phyloP scores from a whole-genome alignment of 2,329 filamentous ascomycete species.

The Aspergillus ibericus region DNA sequence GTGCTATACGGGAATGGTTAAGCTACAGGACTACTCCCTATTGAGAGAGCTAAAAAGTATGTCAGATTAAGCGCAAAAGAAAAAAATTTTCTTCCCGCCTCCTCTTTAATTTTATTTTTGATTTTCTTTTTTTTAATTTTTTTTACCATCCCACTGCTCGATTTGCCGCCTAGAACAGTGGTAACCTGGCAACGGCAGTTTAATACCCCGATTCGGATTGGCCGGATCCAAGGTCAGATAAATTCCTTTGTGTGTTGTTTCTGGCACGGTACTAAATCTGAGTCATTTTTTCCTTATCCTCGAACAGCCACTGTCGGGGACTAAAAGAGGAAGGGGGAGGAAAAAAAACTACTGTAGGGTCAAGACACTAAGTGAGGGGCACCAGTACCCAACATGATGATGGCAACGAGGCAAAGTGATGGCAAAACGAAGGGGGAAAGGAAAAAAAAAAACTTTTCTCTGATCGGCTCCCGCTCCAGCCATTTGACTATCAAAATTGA shows the following conservation, averaged over 20 bases:
- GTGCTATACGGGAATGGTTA: background rate
- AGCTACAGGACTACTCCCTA: background rate
- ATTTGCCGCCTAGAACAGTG: background rate
- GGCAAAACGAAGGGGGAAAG: slow-evolving; percentile 5
- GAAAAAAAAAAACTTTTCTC: slow-evolving; percentile 7
- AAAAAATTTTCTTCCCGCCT: slow-evolving; percentile 7
- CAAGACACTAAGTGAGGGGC: slow-evolving; percentile 12
- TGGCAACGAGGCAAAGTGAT: slow-evolving; percentile 6
- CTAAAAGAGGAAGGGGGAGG: slow-evolving; percentile 2
- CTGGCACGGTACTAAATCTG: slow-evolving; percentile 4
- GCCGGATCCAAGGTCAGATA: slow-evolving; percentile 16
- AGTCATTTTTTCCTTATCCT: background rate
- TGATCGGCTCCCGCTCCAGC: background rate
- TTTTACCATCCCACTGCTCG: background rate
- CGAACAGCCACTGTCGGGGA: background rate
- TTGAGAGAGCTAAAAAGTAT: slow-evolving; percentile 5
- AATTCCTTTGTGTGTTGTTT: background rate
- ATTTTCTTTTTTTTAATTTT: slow-evolving; percentile 4
- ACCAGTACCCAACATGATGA: slow-evolving; percentile 8
- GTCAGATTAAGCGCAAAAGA: slow-evolving; percentile 12
- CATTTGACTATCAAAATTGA: slow-evolving; percentile 1
- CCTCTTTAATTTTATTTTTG: background rate
- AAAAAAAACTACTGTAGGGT: background rate
- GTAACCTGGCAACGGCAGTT: slow-evolving; percentile 11
- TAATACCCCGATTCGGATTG: slow-evolving; percentile 17